Percentiles rank a stretch among this genome's conserved stretches.
Conservation (phyloP, 306 rosid species). For the Cucurbita moschata region DNA sequence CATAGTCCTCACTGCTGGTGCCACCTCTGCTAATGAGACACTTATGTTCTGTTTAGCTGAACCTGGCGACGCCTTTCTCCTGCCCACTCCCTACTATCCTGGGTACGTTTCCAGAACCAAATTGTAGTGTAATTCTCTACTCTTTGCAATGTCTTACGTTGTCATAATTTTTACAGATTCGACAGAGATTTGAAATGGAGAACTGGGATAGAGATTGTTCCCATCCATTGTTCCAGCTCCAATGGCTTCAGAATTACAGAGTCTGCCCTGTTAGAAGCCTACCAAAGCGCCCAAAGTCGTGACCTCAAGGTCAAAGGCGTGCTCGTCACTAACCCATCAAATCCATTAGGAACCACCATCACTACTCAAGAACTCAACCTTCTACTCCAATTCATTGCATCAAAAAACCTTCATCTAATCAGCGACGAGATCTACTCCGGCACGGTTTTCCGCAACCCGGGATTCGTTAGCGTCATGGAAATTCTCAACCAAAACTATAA, state of each 20-base stretch:
- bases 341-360: slow-evolving; percentile 3
- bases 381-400: background rate
- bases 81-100: slow-evolving; percentile 8
- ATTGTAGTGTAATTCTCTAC: background rate
- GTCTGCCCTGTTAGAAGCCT: background rate
- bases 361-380: background rate
- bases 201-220: background rate
- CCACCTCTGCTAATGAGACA: slow-evolving; percentile 6
- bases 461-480: slow-evolving; percentile 1
- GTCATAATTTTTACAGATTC: background rate
- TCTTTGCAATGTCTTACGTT: background rate
- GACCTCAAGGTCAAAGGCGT: slow-evolving; percentile 1
- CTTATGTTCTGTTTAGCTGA: slow-evolving; percentile 8
- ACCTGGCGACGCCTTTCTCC: slow-evolving; percentile 5
- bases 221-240: slow-evolving; percentile 4
- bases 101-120: background rate
- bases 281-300: background rate
- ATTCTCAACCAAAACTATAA: background rate
- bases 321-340: slow-evolving; percentile 2
- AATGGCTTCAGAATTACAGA: slow-evolving; percentile 7
- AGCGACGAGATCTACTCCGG: slow-evolving; percentile 10
- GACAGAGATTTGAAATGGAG: slow-evolving; percentile 12
- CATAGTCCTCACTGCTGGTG: slow-evolving; percentile 6
- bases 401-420: background rate
- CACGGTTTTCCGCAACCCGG: background rate